phyloP scores from a whole-genome alignment of 2,329 filamentous ascomycete genomes.

The Penicillium capsulatum region DNA sequence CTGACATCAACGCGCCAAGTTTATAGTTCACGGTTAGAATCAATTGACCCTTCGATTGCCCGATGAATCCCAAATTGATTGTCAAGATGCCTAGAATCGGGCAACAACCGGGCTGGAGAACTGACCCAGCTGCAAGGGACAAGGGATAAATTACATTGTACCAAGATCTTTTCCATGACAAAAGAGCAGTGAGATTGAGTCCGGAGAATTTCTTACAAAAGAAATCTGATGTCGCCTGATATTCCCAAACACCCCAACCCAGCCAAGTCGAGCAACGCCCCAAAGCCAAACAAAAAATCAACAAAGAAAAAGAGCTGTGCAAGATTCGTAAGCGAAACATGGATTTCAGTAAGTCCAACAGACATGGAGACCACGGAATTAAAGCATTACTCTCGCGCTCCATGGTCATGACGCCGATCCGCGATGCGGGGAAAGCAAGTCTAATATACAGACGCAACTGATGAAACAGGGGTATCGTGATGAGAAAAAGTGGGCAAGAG shows the following conservation, averaged over 20 bases:
- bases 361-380: too few relatives aligned
- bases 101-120: too few relatives aligned
- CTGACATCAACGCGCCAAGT: too few relatives aligned
- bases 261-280: constrained; percentile 5
- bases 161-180: background rate
- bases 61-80: too few relatives aligned
- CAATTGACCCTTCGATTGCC: too few relatives aligned
- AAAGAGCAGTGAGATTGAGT: constrained; percentile 12
- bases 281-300: background rate
- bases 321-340: constrained; percentile 6
- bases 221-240: constrained; percentile 9
- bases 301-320: constrained; percentile 2
- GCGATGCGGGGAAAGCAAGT: constrained; percentile 13
- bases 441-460: constrained; percentile 18
- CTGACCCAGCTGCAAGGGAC: too few relatives aligned
- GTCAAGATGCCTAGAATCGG: too few relatives aligned
- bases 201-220: constrained; percentile 8
- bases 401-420: constrained; percentile 19
- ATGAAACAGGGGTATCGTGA: constrained; percentile 23
- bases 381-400: constrained; percentile 1
- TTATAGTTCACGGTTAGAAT: too few relatives aligned
- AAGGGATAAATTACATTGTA: background rate
- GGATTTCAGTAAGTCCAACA: background rate
- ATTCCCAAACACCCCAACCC: constrained; percentile 13
- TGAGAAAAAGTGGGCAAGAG: constrained; percentile 16